These are phyloP conservation scores for Sporothrix inflata DNA, from an alignment of 2,329 filamentous ascomycete species.

Conservation along the genomic window DNA sequence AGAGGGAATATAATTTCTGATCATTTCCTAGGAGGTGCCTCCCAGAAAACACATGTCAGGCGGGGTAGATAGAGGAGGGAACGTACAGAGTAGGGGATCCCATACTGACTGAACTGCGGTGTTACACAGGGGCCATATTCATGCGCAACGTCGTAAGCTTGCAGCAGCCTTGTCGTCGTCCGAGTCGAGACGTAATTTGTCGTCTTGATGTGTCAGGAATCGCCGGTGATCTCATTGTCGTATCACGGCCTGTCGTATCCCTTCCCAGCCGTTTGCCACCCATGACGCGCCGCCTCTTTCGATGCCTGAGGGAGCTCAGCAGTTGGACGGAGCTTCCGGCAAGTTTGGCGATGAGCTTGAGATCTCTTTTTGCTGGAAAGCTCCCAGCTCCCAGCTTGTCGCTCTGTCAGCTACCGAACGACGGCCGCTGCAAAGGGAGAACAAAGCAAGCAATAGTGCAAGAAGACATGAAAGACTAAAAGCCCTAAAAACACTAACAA, in stretches of 20 bases:
- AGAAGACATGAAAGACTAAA: background rate
- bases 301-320: background rate
- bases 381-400: background rate
- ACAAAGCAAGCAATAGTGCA: background rate
- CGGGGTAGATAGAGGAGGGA: no score
- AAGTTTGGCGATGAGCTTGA: background rate
- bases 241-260: background rate
- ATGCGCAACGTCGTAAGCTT: conserved; percentile 16
- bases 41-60: no score
- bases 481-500: background rate
- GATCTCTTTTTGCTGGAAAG: background rate
- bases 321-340: background rate
- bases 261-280: background rate
- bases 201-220: background rate
- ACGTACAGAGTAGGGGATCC: background rate
- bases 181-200: background rate
- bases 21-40: no score
- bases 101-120: background rate
- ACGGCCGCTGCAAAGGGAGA: background rate
- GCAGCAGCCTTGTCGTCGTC: background rate
- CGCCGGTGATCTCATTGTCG: background rate
- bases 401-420: background rate
- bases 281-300: background rate
- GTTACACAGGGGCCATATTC: background rate
- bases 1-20: no score